Evolutionary conservation across 106 monocot species (phyloP).

Genomic region (Allium sativum): DNA sequence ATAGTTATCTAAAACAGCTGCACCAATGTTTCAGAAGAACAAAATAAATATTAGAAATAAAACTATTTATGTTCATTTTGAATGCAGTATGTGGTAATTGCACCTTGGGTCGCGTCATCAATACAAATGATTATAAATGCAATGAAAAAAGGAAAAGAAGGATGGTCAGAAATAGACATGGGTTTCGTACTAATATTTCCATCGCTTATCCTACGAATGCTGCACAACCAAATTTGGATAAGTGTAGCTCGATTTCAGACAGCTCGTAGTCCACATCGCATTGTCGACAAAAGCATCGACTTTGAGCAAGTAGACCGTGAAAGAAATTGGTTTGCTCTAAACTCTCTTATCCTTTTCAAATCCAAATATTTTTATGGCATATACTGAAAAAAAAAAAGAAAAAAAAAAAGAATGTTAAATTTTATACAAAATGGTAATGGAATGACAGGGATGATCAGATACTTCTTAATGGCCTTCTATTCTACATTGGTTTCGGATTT

Average conservation of each 20-base stretch:
- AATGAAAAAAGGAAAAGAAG: constrained; percentile 1
- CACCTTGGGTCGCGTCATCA: constrained; percentile 35
- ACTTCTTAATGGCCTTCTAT: constrained; percentile 41
- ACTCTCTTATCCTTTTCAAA: not conserved
- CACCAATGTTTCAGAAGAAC: not conserved
- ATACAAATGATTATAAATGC: not conserved
- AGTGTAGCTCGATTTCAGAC: constrained; percentile 38
- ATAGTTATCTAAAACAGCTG: not conserved
- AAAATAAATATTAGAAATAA: not conserved
- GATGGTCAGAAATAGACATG: constrained; percentile 5
- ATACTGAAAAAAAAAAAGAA: no score
- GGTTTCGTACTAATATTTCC: constrained; percentile 5
- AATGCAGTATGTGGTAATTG: constrained; percentile 42
- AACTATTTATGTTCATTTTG: not conserved
- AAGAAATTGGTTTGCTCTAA: constrained; percentile 29
- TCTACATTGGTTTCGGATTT: constrained; percentile 19
- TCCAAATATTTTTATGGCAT: no score
- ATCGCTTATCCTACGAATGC: constrained; percentile 8
- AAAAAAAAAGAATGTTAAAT: no score
- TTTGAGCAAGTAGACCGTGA: constrained; percentile 69
- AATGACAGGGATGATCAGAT: constrained; percentile 76
- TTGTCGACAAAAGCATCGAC: constrained; percentile 40
- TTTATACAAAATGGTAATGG: not conserved
- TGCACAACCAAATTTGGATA: constrained; percentile 59
- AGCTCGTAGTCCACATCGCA: constrained; percentile 38